These are phyloP conservation scores for Fusarium hainanense DNA, from an alignment of 2,329 filamentous ascomycete species.

Conservation along the genomic window DNA sequence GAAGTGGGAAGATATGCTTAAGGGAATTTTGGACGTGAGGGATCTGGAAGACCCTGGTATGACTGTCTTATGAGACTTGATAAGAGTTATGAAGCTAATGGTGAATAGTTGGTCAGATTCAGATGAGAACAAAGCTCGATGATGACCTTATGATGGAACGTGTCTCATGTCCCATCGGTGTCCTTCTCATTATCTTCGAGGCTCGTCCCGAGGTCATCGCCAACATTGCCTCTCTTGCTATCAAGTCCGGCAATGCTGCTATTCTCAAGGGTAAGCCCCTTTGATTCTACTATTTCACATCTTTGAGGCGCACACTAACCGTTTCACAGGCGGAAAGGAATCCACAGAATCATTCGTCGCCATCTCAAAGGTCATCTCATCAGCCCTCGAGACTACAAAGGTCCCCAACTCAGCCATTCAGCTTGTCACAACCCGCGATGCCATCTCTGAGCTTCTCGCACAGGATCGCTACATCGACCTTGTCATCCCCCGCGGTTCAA, in stretches of 20 bases:
- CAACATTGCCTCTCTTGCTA: slow-evolving; percentile 93
- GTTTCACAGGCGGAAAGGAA: slow-evolving; percentile 81
- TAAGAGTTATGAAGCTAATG: not conserved
- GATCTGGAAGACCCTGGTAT: slow-evolving; percentile 85
- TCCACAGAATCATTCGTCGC: slow-evolving; percentile 94
- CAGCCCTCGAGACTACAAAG: slow-evolving; percentile 75
- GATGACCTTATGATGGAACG: slow-evolving; percentile 87
- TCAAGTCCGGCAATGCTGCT: slow-evolving; percentile 97
- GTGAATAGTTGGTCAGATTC: slow-evolving; percentile 79
- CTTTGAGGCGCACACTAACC: not conserved
- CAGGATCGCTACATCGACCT: slow-evolving; percentile 92
- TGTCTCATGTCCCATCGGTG: slow-evolving; percentile 93
- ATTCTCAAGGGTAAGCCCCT: slow-evolving; percentile 84
- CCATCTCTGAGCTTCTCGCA: slow-evolving; percentile 85
- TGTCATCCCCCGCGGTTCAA: slow-evolving; percentile 91
- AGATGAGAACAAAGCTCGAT: slow-evolving; percentile 85
- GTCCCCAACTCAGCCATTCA: slow-evolving; percentile 92
- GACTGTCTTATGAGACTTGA: not conserved
- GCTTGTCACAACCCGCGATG: slow-evolving; percentile 92
- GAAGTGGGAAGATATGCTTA: slow-evolving; percentile 98
- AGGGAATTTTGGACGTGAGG: slow-evolving; percentile 90
- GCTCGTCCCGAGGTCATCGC: slow-evolving; percentile 97
- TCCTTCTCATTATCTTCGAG: slow-evolving; percentile 98
- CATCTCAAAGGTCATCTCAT: slow-evolving; percentile 86
- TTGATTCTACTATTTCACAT: not conserved